These are phyloP conservation scores for Glomus cerebriforme DNA, from an alignment of 192 early-diverging fungal genomes.

Conservation along the genomic window DNA sequence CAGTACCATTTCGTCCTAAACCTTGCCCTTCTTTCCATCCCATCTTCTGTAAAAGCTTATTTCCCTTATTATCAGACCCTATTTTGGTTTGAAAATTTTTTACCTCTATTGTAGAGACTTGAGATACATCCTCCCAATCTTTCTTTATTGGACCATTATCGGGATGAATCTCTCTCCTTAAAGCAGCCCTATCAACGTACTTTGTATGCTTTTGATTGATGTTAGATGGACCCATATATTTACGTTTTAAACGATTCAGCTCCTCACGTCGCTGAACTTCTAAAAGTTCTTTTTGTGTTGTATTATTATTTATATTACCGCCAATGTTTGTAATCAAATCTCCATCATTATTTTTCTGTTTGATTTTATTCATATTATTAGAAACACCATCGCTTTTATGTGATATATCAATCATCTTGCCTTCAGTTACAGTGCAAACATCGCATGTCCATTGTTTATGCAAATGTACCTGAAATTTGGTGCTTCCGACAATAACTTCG, in stretches of 20 bases:
- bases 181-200: slow-evolving; percentile 67
- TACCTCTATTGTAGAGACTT: neutral
- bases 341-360: neutral
- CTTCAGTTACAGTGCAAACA: slow-evolving; percentile 51
- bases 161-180: slow-evolving; percentile 61
- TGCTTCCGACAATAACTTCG: slow-evolving; percentile 55
- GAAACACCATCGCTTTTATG: neutral
- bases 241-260: slow-evolving; percentile 36
- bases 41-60: slow-evolving; percentile 60
- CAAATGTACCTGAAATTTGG: slow-evolving; percentile 60
- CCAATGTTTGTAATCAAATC: neutral
- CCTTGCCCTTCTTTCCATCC: slow-evolving; percentile 72
- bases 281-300: slow-evolving; percentile 34
- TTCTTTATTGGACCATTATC: slow-evolving; percentile 34
- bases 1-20: slow-evolving; percentile 51
- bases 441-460: slow-evolving; percentile 65
- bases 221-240: slow-evolving; percentile 12
- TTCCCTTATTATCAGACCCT: slow-evolving; percentile 58
- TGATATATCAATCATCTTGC: slow-evolving; percentile 50
- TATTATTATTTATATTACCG: slow-evolving; percentile 10
- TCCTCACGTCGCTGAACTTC: slow-evolving; percentile 38
- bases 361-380: neutral
- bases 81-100: neutral
- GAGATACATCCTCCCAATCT: slow-evolving; percentile 20
- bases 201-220: slow-evolving; percentile 38